A percentile compares a stretch with the other conserved stretches of the same genome.
phyloP scores from a whole-genome alignment of 192 early-diverging fungal genomes.

The Geranomyces michiganensis region DNA sequence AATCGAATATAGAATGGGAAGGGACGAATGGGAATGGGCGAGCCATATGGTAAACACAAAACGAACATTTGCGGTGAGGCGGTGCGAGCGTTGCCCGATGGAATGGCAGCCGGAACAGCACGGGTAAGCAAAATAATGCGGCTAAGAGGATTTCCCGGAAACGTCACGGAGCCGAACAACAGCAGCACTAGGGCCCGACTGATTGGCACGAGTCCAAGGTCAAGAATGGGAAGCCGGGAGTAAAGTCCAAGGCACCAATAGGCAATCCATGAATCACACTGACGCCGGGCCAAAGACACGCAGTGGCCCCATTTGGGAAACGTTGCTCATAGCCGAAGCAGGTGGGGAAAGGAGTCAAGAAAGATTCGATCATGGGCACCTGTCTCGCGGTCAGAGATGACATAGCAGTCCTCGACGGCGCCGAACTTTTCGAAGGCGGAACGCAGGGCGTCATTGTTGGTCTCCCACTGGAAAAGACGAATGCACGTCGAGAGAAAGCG shows the following conservation, averaged over 20 bases:
- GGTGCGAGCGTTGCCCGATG: not conserved
- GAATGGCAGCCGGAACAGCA: not conserved
- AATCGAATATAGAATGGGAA: slow-evolving; percentile 8
- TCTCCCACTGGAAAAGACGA: slow-evolving; percentile 50
- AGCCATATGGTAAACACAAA: not conserved
- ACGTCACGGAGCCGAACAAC: too few species aligned
- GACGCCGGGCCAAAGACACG: too few species aligned
- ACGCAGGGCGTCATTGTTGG: slow-evolving; percentile 62
- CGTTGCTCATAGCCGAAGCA: not conserved
- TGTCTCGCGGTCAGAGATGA: slow-evolving; percentile 68
- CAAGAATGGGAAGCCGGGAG: too few species aligned
- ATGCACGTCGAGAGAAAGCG: not conserved
- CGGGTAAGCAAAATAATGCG: too few species aligned
- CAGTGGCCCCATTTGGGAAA: too few species aligned
- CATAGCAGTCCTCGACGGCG: slow-evolving; percentile 58
- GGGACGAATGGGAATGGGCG: not conserved
- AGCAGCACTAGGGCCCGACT: too few species aligned
- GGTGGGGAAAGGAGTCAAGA: not conserved
- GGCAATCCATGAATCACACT: too few species aligned
- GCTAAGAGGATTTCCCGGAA: too few species aligned
- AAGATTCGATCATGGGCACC: slow-evolving; percentile 43
- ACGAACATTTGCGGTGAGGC: not conserved
- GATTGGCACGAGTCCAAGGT: too few species aligned
- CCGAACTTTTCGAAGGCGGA: slow-evolving; percentile 64
- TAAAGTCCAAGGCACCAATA: too few species aligned